Conservation (phyloP, 441 rosid species). For the Bruguiera hainesii region DNA sequence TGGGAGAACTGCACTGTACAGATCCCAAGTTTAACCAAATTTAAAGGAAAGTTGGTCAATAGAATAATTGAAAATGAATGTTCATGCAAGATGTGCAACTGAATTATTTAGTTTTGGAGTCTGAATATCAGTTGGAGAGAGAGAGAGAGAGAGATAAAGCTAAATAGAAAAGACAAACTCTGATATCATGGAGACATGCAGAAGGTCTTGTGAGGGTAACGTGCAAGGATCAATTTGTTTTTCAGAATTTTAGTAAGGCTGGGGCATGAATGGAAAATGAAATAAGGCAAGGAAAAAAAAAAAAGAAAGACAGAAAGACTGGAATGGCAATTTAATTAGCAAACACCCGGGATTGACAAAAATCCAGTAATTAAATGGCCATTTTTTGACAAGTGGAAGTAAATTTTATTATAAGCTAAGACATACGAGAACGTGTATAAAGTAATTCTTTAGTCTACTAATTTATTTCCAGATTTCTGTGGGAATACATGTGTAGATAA, state of each 20-base stretch:
- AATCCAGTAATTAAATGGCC: too few species aligned
- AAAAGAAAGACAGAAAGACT: not conserved
- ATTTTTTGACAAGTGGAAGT: too few species aligned
- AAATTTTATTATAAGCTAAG: too few species aligned
- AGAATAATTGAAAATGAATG: not conserved
- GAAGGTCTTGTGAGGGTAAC: conserved; percentile 5
- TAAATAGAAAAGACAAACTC: conserved; percentile 19
- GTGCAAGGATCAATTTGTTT: conserved; percentile 12
- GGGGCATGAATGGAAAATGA: not conserved
- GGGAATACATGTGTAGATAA: too few species aligned
- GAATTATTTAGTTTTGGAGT: conserved; percentile 13
- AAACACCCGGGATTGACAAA: too few species aligned
- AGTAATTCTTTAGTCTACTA: too few species aligned
- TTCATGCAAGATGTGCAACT: conserved; percentile 18
- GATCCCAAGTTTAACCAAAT: conserved; percentile 28
- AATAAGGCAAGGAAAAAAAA: not conserved
- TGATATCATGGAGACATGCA: conserved; percentile 19
- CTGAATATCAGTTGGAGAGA: conserved; percentile 2
- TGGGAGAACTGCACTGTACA: conserved; percentile 33
- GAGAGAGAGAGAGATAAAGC: not conserved
- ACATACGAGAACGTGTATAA: too few species aligned
- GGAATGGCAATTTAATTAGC: too few species aligned
- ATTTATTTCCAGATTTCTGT: too few species aligned
- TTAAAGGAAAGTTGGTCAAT: conserved; percentile 17
- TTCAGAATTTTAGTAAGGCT: conserved; percentile 3